Evolutionary conservation across 495 filamentous ascomycete species (phyloP).

Genomic region (Chaetomium cochliodes): DNA sequence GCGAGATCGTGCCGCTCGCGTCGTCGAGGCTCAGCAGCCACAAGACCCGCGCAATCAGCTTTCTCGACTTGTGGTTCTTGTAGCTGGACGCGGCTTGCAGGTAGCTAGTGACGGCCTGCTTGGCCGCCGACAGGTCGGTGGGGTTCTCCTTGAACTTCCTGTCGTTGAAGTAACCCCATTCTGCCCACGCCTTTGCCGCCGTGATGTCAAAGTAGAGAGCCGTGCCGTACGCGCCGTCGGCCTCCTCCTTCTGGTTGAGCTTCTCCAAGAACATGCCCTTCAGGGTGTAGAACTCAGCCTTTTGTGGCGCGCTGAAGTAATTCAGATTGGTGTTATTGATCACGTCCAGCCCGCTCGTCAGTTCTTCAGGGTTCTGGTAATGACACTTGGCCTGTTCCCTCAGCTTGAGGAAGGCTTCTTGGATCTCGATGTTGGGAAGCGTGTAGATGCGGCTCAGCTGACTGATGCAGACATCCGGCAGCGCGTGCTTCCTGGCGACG

Average conservation of each 20-base stretch:
- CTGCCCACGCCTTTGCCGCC: slow-evolving; percentile 96
- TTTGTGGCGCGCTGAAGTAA: slow-evolving; percentile 93
- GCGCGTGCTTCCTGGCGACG: slow-evolving; percentile 93
- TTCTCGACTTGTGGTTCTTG: slow-evolving; percentile 95
- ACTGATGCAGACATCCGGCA: slow-evolving; percentile 94
- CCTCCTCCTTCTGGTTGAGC: slow-evolving; percentile 80
- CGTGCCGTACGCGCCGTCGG: slow-evolving; percentile 89
- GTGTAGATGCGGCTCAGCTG: slow-evolving; percentile 98
- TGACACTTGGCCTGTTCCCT: slow-evolving; percentile 97
- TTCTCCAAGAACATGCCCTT: slow-evolving; percentile 99
- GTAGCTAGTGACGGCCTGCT: slow-evolving; percentile 92
- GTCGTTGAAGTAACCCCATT: slow-evolving; percentile 99
- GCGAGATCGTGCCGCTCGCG: slow-evolving; percentile 70
- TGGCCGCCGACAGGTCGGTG: slow-evolving; percentile 71
- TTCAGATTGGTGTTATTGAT: slow-evolving; percentile 99
- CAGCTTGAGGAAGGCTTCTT: slow-evolving; percentile 97
- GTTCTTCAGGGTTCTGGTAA: slow-evolving; percentile 89
- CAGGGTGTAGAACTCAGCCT: slow-evolving; percentile 97
- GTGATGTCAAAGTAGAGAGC: slow-evolving; percentile 94
- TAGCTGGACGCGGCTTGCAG: slow-evolving; percentile 92
- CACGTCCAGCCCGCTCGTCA: slow-evolving; percentile 89
- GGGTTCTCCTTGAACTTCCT: slow-evolving; percentile 88
- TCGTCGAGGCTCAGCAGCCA: slow-evolving; percentile 97
- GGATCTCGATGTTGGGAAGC: slow-evolving; percentile 97
- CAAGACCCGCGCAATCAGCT: slow-evolving; percentile 88